Base-by-base conservation (phyloP, 2,329 filamentous ascomycete species). In the Rutstroemia sp. region DNA sequence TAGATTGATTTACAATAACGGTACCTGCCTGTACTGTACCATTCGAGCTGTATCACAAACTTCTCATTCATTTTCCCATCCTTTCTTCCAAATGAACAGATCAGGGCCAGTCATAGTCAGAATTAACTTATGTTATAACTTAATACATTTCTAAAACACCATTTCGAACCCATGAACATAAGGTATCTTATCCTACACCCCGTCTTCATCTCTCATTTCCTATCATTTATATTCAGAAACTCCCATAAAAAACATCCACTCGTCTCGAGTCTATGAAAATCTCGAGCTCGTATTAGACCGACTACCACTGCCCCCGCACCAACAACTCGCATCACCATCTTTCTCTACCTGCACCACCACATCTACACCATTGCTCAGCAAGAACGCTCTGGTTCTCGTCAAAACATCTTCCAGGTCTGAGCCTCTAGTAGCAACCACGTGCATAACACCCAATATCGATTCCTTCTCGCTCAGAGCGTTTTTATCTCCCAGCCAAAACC, bases 401-500 rank as follows among this genome's bases (percentile, higher is more conserved):
- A 89, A 79, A 5, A 96, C 89, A 60, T 96, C 92, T 64, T 95
- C 89, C 55, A 92, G 69, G 64, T 92, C 84, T 2, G 86, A 83
- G 2, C 79, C 82, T 23, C 82, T 80, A 0, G 84, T 82, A 0
- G 89, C 89, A 58, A 90, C 83, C 41, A 96, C 81, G 68, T 96
- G 92, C 59, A 96, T 92, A 1, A 94, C 86, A 2, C 92, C 92
- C 12, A 92, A 74, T 2, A 96, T 78, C 60, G 76, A 81, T 57
- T 77, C 75, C 2, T 71, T 73, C 3, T 70, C 67, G 19, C 51
- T 55, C n/a, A 60, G 58, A 7, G 52, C 50, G 21, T 73, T 73
- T 10, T 80, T 74, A 60, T 95, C 91, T 64, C 95, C 89, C 14
- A 94, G 75, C 94, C 94, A 99, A 68, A 97, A 96, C 65, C 91